These are phyloP conservation scores for Trapa bicornis DNA, from an alignment of 345 rosid genomes.

Conservation along the genomic window DNA sequence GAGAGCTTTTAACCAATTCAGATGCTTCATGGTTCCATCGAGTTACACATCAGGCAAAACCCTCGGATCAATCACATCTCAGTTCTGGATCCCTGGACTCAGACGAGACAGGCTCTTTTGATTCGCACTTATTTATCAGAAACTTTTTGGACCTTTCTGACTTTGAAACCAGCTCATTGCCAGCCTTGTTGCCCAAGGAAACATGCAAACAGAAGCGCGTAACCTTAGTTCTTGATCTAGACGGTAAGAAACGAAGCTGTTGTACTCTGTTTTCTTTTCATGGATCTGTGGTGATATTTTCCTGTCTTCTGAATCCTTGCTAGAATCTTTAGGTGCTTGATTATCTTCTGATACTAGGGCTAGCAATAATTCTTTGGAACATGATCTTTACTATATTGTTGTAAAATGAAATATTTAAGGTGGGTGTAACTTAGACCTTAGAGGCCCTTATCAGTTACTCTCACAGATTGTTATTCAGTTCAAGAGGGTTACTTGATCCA, in stretches of 20 bases:
- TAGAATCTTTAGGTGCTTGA: neutral
- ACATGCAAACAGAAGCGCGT: slow-evolving; percentile 10
- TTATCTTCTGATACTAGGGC: neutral
- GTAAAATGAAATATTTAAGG: neutral
- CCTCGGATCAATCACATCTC: slow-evolving; percentile 9
- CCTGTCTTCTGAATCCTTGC: no score
- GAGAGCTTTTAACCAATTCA: slow-evolving; percentile 9
- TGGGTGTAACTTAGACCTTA: neutral
- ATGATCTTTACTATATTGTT: neutral
- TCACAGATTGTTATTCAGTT: no score
- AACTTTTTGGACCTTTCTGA: slow-evolving; percentile 17
- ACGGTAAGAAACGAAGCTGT: slow-evolving; percentile 10
- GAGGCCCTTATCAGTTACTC: neutral
- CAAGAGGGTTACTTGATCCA: no score
- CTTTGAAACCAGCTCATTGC: slow-evolving; percentile 12
- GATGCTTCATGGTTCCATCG: slow-evolving; percentile 11
- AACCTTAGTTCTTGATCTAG: slow-evolving; percentile 19
- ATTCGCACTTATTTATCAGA: slow-evolving; percentile 14
- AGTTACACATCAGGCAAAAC: slow-evolving; percentile 13
- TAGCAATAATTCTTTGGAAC: neutral
- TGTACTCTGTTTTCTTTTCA: neutral
- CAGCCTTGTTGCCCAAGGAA: slow-evolving; percentile 13
- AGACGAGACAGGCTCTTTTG: slow-evolving; percentile 15
- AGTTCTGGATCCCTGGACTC: slow-evolving; percentile 6
- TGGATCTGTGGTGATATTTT: no score